Evolutionary conservation across 1,139 yeast genomes (phyloP), one percentile per base, ranked within the genome.

Genomic region (Hyphopichia burtonii): DNA sequence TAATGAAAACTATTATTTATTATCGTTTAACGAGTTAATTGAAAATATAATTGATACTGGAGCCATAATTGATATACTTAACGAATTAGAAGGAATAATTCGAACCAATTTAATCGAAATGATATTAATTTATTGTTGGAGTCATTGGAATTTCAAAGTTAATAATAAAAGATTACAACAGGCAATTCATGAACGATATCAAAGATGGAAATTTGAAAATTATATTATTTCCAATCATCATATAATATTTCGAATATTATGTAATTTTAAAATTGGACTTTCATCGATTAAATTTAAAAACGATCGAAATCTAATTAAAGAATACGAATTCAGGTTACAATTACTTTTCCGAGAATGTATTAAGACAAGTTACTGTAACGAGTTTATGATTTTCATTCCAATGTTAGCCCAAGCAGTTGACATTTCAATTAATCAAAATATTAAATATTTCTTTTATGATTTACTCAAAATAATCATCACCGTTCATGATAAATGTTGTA

Each of bases 331-430:
- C 33, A 65, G 65, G 48, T 44, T 63, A n/a, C 61, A 55, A 14
- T 43, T 53, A 0, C 40, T 70, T 15, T 46, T 65, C 17, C 50
- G 57, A 33, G 61, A 61, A 37, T 41, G 61, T 6, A 49, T 57
- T 15, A 51, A 48, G 11, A 45, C 55, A 4, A 43, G 58, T 1
- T 27, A 44, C 5, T 71, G 76, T 41, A 49, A 61, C 37, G 75
- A 70, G 36, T 65, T 61, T 32, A 42, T 58, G 2, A 59, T 58
- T 1, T 46, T 66, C 11, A 48, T 71, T 2, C 71, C 74, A 1
- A 56, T 71, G 50, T 44, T 73, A n/a, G 52, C 60, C 4, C 66
- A 66, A 42, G 71, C 71, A 1, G 55, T 67, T 10, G 64, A 57
- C n/a, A 43, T 53, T 12, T 48, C 68, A 1, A 52, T 51, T 4